Evolutionary conservation across 2,329 filamentous ascomycete genomes (phyloP), one percentile per base, ranked within the genome.

Genomic region (Cladosporium austrohemisphaericum): DNA sequence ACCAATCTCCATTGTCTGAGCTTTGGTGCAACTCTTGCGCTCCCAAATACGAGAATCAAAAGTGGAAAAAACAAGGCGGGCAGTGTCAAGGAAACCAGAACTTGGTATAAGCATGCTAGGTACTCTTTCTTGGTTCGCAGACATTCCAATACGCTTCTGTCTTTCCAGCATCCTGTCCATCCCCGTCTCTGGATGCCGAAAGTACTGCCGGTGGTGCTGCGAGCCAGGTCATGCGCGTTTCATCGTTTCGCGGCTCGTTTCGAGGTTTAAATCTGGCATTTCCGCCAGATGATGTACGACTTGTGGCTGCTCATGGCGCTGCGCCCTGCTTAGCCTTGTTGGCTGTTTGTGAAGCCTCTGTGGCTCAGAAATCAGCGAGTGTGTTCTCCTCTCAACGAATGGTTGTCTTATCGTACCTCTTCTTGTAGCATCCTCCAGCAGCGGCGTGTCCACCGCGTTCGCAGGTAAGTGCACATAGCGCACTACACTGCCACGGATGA

Each of bases 401-500:
- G 20, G 22, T 38, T 10, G 6, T 25, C 14, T 9, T 36, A 26
- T 37, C 55, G 10, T 72, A 88, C 88, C 88, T 83, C 88, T 84
- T 68, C 88, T 81, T 52, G 88, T 95, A 16, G 91, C 91, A 73
- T 96, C 91, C 73, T 96, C 91, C 54, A 96, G 71, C 55, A 96
- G 71, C 26, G 88, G 85, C 20, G 90, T 85, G 65, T 96, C 91
- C 31, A 96, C 90, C 35, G 87, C 85, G 22, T 77, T 79, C 6
- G 85, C 84, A 0, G 91, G 90, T 43, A 96, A 74, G 68, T 96
- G 88, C 41, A 96, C 89, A 65, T 96, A 96, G 60, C 91, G 80
- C 56, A 96, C 91, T 36, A 95, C 91, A 50, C 88, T 94, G 25
- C 91, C 91, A 62, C 91, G 81, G 63, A 96, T 95, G 67, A 96